Evolutionary conservation across 2,329 filamentous ascomycete species (phyloP), one percentile per base, ranked within the genome.

Genomic region (Fusarium praegraminearum): DNA sequence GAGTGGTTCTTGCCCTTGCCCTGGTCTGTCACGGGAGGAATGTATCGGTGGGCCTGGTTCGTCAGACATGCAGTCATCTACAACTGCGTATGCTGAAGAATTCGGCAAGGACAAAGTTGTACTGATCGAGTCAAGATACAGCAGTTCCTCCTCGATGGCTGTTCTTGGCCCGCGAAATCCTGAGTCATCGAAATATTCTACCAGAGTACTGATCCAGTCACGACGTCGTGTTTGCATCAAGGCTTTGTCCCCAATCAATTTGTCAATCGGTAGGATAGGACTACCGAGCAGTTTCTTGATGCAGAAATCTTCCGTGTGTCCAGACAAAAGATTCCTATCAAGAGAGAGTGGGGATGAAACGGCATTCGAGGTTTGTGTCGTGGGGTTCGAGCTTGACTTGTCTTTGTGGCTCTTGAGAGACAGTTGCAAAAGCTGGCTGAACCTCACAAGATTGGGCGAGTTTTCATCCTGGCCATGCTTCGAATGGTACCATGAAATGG

Each of bases 361-460:
- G 8, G 33, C 33, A 18, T 35, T 35, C 7, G 33, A 35, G 33
- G 3, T 35, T 35, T 2, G 3, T 10, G 33, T 18, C 7, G 33
- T 9, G 2, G 33, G 6, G 9, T 35, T 16, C 8, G 16, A 18
- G 16, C 3, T 18, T 36, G 16, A 5, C 5, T n/a, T 40, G n/a
- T 40, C 36, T 0, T 20, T 1, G n/a, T 40, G 36, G n/a, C n/a
- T 13, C 12, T 22, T 53, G 36, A 53, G n/a, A 12, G 50, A 53
- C 13, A 53, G n/a, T 33, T 53, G 50, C 26, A 53, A 22, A 20
- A 53, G 50, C 26, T 53, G 18, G 26, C 50, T 53, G 13, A 53
- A 53, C 4, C 36, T 43, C 26, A 53, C 35, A 15, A 43, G 18
- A 18, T 13, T 43, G 26, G 26, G 24, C 13, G 26, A 22, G 26